Conservation (phyloP, 331 rosid genomes). For the Dryas integrifolia region DNA sequence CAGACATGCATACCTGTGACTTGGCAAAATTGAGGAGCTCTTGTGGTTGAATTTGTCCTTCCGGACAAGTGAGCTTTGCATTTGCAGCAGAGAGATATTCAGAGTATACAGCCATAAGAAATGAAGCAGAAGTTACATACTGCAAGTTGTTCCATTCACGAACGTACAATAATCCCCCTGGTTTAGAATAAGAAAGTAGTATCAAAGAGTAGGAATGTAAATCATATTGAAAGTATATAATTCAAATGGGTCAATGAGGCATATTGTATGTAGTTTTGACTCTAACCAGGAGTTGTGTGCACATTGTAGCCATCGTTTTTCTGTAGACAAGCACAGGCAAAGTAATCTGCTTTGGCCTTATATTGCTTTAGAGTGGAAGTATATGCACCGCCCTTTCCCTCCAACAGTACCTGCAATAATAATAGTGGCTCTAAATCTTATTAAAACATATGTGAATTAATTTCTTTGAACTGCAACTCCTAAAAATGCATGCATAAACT, state of each 20-base stretch:
- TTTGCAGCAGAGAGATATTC: constrained; percentile 52
- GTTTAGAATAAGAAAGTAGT: background rate
- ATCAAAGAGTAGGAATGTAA: background rate
- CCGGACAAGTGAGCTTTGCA: constrained; percentile 58
- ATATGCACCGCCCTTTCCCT: constrained; percentile 60
- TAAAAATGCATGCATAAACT: no score
- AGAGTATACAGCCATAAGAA: constrained; percentile 63
- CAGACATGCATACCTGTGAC: constrained; percentile 32
- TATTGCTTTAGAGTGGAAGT: constrained; percentile 61
- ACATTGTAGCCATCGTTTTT: constrained; percentile 82
- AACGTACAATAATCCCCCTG: constrained; percentile 69
- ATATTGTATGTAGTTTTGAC: no score
- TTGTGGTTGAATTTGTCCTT: constrained; percentile 56
- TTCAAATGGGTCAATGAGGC: no score
- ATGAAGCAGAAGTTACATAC: constrained; percentile 66
- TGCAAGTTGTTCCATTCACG: constrained; percentile 87
- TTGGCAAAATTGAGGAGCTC: constrained; percentile 61
- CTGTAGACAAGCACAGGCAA: constrained; percentile 66
- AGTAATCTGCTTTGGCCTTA: constrained; percentile 80
- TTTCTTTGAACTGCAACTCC: background rate
- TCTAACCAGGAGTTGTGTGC: constrained; percentile 56
- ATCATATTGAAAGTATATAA: background rate
- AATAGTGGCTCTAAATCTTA: background rate
- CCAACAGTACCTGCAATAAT: constrained; percentile 53
- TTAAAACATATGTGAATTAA: no score